Base-by-base conservation (phyloP, 345 rosid species). In the Acer negundo region DNA sequence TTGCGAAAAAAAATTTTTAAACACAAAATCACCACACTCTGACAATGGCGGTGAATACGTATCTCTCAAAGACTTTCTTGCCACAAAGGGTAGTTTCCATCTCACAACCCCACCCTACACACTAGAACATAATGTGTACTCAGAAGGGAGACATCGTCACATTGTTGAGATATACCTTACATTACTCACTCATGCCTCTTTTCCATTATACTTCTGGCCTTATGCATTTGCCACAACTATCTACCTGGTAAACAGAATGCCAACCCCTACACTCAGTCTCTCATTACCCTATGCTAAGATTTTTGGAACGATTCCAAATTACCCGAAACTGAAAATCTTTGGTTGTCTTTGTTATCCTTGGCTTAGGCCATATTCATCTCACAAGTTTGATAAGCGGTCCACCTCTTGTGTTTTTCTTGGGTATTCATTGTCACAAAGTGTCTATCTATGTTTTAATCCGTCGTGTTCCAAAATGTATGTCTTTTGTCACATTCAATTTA, bases 271-370 rank as follows among this genome's bases (percentile, higher is more conserved):
- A 3, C 46, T 31, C 17, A 1, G 3, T 3, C 1, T 24, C 13
- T 7, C 1, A 1, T 22, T 51, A 26, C 70, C 44, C 0, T 67
- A 16, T 67, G n/a, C 19, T 0, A 1, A 7, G 0, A 15, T 24
- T 6, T 74, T 61, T 17, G 7, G 42, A 0, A 4, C 0, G 0
- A 0, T 38, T 31, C 77, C 77, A 0, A 28, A 74, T 47, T 74
- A 74, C 28, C 4, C 7, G 1, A 31, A 62, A 23, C 59, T 74
- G 1, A 2, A 35, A 7, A 20, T 20, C 7, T 59, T 74, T n/a
- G 77, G 69, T 6, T 74, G 56, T 10, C n/a, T 62, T 1, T 74
- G 77, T 47, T 74, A 31, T n/a, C 77, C 77, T 1, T 74, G 40
- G 69, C 55, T 74, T 5, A 26, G 56, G 0, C 70, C 69, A 1